Conservation (phyloP, 129 eudicot species). For the Flaveria robusta region DNA sequence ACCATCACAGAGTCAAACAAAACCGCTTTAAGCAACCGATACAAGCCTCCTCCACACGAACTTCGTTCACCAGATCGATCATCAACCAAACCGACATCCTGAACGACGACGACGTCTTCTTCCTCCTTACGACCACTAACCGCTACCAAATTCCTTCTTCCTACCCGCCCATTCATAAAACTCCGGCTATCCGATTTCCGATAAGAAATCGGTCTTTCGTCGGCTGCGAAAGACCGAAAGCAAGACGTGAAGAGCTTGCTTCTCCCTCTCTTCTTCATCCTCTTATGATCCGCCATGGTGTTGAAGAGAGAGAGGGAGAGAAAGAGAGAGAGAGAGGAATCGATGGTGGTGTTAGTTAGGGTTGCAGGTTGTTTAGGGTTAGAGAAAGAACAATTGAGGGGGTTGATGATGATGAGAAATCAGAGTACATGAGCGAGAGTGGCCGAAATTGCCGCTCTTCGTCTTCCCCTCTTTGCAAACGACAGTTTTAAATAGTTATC, state of each 20-base stretch:
- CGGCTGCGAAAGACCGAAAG: conserved; percentile 35
- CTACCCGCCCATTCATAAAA: not conserved
- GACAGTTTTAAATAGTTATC: conserved; percentile 15
- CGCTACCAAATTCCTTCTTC: conserved; percentile 19
- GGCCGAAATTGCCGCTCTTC: conserved; percentile 56
- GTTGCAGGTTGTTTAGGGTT: conserved; percentile 44
- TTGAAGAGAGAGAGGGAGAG: conserved; percentile 13
- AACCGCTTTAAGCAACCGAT: conserved; percentile 43
- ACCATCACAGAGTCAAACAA: conserved; percentile 42
- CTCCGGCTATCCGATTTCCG: conserved; percentile 11
- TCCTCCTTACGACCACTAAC: conserved; percentile 5
- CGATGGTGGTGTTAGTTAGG: conserved; percentile 12
- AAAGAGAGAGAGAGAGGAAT: conserved; percentile 21
- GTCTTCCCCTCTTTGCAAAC: conserved; percentile 32
- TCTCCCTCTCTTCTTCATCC: conserved; percentile 46
- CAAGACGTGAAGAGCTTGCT: conserved; percentile 33
- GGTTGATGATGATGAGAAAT: conserved; percentile 31
- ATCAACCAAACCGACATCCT: conserved; percentile 18
- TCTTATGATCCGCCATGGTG: conserved; percentile 32
- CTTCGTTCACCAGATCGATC: conserved; percentile 12
- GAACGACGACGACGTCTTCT: not conserved
- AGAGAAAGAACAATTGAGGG: not conserved
- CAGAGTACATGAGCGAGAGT: conserved; percentile 39
- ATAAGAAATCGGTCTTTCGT: not conserved
- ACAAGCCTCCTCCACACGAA: conserved; percentile 33